These are phyloP conservation scores for Mycena filopes DNA, from an alignment of 768 basidiomycete species.

Conservation along the genomic window DNA sequence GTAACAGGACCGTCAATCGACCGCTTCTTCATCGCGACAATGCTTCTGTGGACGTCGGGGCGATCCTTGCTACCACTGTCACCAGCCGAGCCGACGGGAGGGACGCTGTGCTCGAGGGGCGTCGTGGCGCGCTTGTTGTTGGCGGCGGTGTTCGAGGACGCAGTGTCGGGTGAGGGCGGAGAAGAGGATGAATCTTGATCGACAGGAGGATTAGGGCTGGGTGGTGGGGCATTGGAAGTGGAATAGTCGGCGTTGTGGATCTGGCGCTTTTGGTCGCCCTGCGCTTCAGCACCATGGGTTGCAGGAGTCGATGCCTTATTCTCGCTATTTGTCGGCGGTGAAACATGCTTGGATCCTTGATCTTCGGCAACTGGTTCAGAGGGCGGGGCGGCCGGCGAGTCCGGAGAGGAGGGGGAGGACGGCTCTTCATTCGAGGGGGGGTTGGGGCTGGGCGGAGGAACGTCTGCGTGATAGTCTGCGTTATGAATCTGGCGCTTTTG, in stretches of 20 bases:
- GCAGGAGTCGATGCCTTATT: too few relatives aligned
- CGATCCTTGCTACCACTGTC: not conserved
- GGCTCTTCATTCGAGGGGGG: not conserved
- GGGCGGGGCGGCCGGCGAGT: not conserved
- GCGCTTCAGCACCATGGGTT: too few relatives aligned
- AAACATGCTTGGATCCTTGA: too few relatives aligned
- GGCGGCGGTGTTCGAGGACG: slow-evolving; percentile 4
- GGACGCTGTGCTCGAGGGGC: not conserved
- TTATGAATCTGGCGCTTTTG: slow-evolving; percentile 31
- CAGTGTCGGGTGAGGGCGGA: not conserved
- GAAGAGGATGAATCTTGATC: slow-evolving; percentile 5
- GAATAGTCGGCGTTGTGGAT: slow-evolving; percentile 33
- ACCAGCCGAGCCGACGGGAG: not conserved
- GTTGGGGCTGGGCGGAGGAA: slow-evolving; percentile 17
- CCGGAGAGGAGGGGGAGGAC: slow-evolving; percentile 5
- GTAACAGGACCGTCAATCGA: not conserved
- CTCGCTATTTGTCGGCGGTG: too few relatives aligned
- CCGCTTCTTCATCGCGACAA: not conserved
- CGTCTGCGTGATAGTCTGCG: slow-evolving; percentile 28
- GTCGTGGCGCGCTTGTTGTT: slow-evolving; percentile 13
- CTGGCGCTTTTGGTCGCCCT: slow-evolving; percentile 16
- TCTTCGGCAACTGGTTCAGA: not conserved
- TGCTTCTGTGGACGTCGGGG: not conserved
- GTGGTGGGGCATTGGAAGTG: slow-evolving; percentile 18
- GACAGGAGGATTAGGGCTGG: slow-evolving; percentile 7